Evolutionary conservation across 2,329 filamentous ascomycete genomes (phyloP), one percentile per base, ranked within the genome.

Genomic region (Phaeosphaeriaceae sp.): DNA sequence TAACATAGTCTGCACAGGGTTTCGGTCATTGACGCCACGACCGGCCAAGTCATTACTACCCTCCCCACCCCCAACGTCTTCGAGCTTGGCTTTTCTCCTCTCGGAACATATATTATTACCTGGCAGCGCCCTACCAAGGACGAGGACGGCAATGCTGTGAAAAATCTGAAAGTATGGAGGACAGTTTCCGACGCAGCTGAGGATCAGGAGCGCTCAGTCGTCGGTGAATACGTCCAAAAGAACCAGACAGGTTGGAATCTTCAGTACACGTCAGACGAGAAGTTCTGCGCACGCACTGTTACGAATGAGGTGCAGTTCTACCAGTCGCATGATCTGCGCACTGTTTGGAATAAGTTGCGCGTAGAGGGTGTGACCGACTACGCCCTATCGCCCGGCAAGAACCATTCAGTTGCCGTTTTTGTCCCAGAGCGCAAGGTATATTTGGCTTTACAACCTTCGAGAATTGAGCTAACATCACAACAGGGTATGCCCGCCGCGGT

Each of bases 271-370:
- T 83, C 85, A 50, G 94, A 99, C 71, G 94, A 99, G 81, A 85
- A 87, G 73, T 93, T 90, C 74, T 97, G 93, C 74, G 94, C 93
- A 60, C 91, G 94, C 61, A 83, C 87, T 56, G 93, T 97, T 66
- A 97, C 90, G 74, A 99, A 99, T 73, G 92, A 97, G 80, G 90
- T 99, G 48, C 94, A 97, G 68, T 96, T 99, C 75, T 97, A 93
- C 79, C 84, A 96, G 76, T 94, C 90, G 73, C 83, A 88, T 60
- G 87, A 97, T 71, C 81, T 97, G 68, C 80, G 83, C 61, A 92
- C 86, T 39, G 90, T 96, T 54, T 97, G 92, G 92, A 96, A 96
- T 77, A 96, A 96, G 81, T 81, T 99, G 72, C 87, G 89, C 57
- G 90, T 92, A 43, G 94, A 99, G 77, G 93, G 93, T 50, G 90